phyloP scores from a whole-genome alignment of 371 early-diverging fungal species.

The Globomyces sp. region DNA sequence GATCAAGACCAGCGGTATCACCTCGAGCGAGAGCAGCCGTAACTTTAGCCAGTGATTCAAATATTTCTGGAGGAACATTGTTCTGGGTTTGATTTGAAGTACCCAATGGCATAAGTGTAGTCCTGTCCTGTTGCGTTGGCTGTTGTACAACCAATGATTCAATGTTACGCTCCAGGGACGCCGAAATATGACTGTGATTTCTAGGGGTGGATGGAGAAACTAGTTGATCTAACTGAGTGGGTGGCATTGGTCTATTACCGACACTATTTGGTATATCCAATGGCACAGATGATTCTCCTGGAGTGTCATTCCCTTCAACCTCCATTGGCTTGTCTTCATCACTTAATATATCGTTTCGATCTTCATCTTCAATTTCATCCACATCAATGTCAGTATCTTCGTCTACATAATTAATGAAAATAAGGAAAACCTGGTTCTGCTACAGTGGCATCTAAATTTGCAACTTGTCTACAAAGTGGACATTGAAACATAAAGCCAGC shows the following conservation, averaged over 20 bases:
- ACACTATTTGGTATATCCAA: constrained; percentile 5
- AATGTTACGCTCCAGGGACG: neutral
- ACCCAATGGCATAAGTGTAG: too few species aligned
- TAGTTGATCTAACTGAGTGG: constrained; percentile 6
- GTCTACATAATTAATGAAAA: neutral
- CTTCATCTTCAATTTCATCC: constrained; percentile 1
- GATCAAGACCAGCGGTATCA: too few species aligned
- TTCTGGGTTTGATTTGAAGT: too few species aligned
- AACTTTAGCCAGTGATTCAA: too few species aligned
- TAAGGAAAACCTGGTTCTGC: constrained; percentile 20
- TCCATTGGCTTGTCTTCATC: neutral
- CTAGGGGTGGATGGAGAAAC: constrained; percentile 16
- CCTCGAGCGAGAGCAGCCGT: too few species aligned
- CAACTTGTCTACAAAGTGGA: constrained; percentile 88
- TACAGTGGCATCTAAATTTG: constrained; percentile 81
- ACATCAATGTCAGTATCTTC: neutral
- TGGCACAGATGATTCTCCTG: constrained; percentile 2
- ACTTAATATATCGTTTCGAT: neutral
- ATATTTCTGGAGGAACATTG: too few species aligned
- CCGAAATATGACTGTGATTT: constrained; percentile 9
- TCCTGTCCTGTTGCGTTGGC: too few species aligned
- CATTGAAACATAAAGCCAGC: constrained; percentile 73
- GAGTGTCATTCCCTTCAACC: neutral
- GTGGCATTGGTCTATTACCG: neutral
- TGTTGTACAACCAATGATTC: too few species aligned